Percentiles rank a stretch among this genome's conserved stretches.
Evolutionary conservation across 2,329 filamentous ascomycete species (phyloP).

Genomic region (Penicillium sp.): DNA sequence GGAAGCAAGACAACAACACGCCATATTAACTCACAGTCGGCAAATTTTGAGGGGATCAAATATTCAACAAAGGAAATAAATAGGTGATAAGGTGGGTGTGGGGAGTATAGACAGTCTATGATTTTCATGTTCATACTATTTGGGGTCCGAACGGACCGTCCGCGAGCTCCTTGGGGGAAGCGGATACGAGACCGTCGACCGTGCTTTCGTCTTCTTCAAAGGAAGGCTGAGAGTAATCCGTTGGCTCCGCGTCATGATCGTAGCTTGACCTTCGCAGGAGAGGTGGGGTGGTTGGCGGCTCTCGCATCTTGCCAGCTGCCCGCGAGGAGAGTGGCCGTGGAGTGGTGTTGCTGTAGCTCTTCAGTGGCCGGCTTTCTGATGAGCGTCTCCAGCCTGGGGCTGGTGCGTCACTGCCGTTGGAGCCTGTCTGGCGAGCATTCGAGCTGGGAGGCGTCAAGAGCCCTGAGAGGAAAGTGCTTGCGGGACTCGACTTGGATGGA

Average conservation of each 20-base stretch:
- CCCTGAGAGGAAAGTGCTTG: conserved; percentile 72
- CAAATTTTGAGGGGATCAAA: conserved; percentile 13
- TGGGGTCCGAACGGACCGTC: conserved; percentile 40
- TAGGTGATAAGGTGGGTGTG: conserved; percentile 5
- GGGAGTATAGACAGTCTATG: conserved; percentile 22
- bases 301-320: conserved; percentile 34
- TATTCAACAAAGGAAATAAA: conserved; percentile 16
- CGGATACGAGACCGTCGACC: conserved; percentile 46
- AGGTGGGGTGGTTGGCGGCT: conserved; percentile 56
- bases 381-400: conserved; percentile 34
- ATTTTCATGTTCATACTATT: conserved; percentile 22
- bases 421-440: conserved; percentile 67
- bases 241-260: conserved; percentile 63
- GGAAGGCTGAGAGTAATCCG: conserved; percentile 51
- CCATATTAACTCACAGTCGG: conserved; percentile 9
- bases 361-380: conserved; percentile 42
- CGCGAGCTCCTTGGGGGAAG: conserved; percentile 36
- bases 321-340: conserved; percentile 38
- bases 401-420: conserved; percentile 43
- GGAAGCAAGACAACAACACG: background rate
- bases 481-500: conserved; percentile 63
- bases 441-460: conserved; percentile 89
- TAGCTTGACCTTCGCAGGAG: conserved; percentile 61
- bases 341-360: conserved; percentile 33
- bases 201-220: conserved; percentile 58